Conservation (phyloP, 768 basidiomycete species). For the Suillus cothurnatus region DNA sequence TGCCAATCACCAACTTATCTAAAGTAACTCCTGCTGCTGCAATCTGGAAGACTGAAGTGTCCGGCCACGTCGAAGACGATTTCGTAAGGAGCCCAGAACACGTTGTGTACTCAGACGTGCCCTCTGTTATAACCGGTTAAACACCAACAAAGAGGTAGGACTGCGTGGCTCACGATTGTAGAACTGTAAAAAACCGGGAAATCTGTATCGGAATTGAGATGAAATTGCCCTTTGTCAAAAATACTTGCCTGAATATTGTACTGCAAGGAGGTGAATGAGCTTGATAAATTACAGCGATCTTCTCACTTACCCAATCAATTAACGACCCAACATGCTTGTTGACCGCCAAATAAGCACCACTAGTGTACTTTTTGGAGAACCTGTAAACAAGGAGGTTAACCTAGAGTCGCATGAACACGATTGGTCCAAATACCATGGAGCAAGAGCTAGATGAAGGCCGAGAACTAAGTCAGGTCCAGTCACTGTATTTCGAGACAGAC, state of each 20-base stretch:
- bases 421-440: slow-evolving; percentile 37
- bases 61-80: slow-evolving; percentile 43
- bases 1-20: slow-evolving; percentile 75
- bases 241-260: slow-evolving; percentile 18
- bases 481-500: slow-evolving; percentile 30
- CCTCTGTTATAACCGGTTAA: slow-evolving; percentile 29
- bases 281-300: background rate
- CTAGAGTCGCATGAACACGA: background rate
- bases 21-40: slow-evolving; percentile 54
- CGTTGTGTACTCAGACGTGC: slow-evolving; percentile 38
- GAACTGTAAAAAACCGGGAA: slow-evolving; percentile 39
- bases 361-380: slow-evolving; percentile 40
- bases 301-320: slow-evolving; percentile 44
- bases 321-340: slow-evolving; percentile 41
- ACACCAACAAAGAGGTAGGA: background rate
- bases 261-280: slow-evolving; percentile 2
- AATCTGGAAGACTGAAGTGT: slow-evolving; percentile 50
- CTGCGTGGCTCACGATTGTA: slow-evolving; percentile 30
- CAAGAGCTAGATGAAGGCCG: slow-evolving; percentile 34
- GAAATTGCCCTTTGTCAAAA: background rate
- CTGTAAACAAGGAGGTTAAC: slow-evolving; percentile 13
- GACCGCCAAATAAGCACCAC: slow-evolving; percentile 42
- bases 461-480: background rate
- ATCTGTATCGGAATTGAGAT: background rate
- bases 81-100: slow-evolving; percentile 40